Evolutionary conservation across 768 basidiomycete genomes (phyloP), one percentile per base, ranked within the genome.

Genomic region (Amanita pallidorosea): DNA sequence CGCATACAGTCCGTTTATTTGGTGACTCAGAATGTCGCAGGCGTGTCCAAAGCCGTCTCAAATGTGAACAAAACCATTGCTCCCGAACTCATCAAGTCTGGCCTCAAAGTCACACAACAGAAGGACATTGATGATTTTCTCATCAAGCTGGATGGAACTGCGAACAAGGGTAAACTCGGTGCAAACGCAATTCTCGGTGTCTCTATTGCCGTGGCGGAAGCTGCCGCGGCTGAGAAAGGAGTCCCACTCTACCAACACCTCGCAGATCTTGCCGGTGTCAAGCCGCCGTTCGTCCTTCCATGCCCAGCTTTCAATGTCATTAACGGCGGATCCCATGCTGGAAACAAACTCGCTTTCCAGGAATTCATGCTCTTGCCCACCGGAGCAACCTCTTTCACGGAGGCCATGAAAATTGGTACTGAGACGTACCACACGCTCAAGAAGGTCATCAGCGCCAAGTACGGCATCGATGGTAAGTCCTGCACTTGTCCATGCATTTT

Each of bases 281-380:
- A 94, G 71, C 75, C 90, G 48, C 95, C 96, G 41, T 97, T 84
- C 69, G 77, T 91, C 54, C 85, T 98, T 61, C 96, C 96, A 54
- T 73, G 71, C 65, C 96, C 96, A 44, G 83, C 89, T 53, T 93
- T 99, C 81, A 99, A 99, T 68, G 96, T 99, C 61, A 99, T 99
- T 77, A 99, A 99, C 72, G 96, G 96, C 68, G 96, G 96, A 57
- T 97, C 95, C 56, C 96, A 99, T 67, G 96, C 96, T 53, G 96
- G 96, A 46, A 99, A 99, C 80, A 94, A 95, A 71, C 88, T 99
- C 56, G 96, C 96, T 35, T 99, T 98, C 89, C 96, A 99, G 72
- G 96, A 99, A 71, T 99, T 99, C 78, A 98, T 99, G 96, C 79
- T 99, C 59, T 79, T 97, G 56, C 95, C 96, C 55, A 94, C 92